Evolutionary conservation across 257 asterid genomes (phyloP), one percentile per base, ranked within the genome.

Genomic region (Leptodermis oblonga): DNA sequence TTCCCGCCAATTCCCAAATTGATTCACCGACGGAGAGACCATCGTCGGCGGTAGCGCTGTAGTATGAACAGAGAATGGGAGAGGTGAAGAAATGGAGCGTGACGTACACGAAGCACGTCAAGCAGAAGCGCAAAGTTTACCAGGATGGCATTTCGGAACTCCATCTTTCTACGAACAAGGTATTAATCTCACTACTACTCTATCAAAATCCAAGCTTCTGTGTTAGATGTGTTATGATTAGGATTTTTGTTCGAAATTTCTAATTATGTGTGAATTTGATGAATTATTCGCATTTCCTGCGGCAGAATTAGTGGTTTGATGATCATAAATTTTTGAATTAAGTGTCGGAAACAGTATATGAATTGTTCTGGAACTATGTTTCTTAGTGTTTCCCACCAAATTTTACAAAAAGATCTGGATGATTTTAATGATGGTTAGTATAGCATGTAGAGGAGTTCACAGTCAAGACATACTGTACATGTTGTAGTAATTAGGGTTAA

Each of bases 91-190:
- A 90, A 70, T 93, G 99, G 96, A 75, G 77, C 76, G 99, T 82
- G 74, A 88, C 90, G 56, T 90, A 93, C 82, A 90, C 96, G 67
- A 88, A 88, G 70, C 99, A 93, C 81, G 80, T 90, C 58, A 88
- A 77, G 77, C 95, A 90, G 84, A 90, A 93, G 87, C 92, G 92
- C 20, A 91, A 91, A 77, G 86, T 87, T 65, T 88, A 86, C 79
- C 99, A 87, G 36, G 99, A 93, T 77, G 97, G 97, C 26, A 81
- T 81, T 83, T 79, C 88, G 67, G 88, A 85, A 81, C 84, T 85
- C 62, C 88, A 82, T 25, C 76, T 82, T 55, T 80, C 83, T 7
- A 72, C 69, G 77, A 74, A 59, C 23, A 90, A 90, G 90, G 97
- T 88, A 67, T 37, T 55, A 18, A 6, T 26, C 25, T 56, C 10